These are phyloP conservation scores for Circinella umbellata DNA, from an alignment of 371 early-diverging fungal genomes.

Conservation along the genomic window DNA sequence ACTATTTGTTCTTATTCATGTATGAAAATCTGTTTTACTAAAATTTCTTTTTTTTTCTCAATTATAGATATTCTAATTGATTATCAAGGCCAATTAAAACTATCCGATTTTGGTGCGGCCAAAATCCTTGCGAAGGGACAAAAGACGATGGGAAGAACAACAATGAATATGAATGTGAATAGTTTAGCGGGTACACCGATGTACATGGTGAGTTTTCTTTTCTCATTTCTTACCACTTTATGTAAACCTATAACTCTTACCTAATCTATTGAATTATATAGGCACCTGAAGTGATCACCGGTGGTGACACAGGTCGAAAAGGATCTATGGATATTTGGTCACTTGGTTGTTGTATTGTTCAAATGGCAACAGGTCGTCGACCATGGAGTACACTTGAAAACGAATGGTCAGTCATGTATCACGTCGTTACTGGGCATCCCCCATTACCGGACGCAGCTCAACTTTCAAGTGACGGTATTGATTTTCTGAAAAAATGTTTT, in stretches of 20 bases:
- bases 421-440: conserved; percentile 77
- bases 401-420: conserved; percentile 93
- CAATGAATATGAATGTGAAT: conserved; percentile 62
- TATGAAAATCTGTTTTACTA: neutral
- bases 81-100: conserved; percentile 78
- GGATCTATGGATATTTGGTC: conserved; percentile 96
- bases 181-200: conserved; percentile 94
- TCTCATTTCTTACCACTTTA: too few relatives aligned
- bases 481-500: conserved; percentile 83
- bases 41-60: neutral
- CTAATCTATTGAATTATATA: conserved; percentile 9
- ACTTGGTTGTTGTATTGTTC: conserved; percentile 92
- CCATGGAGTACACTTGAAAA: conserved; percentile 95
- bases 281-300: conserved; percentile 95
- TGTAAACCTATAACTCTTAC: neutral
- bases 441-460: conserved; percentile 73
- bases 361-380: conserved; percentile 92
- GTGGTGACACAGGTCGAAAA: conserved; percentile 71
- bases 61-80: conserved; percentile 80
- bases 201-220: conserved; percentile 76
- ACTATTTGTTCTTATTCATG: neutral
- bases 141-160: conserved; percentile 71
- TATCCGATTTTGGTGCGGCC: conserved; percentile 92
- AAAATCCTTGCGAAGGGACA: conserved; percentile 84
- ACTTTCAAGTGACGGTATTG: conserved; percentile 68